Evolutionary conservation across 306 rosid genomes (phyloP).

Genomic region (Pyrus communis): DNA sequence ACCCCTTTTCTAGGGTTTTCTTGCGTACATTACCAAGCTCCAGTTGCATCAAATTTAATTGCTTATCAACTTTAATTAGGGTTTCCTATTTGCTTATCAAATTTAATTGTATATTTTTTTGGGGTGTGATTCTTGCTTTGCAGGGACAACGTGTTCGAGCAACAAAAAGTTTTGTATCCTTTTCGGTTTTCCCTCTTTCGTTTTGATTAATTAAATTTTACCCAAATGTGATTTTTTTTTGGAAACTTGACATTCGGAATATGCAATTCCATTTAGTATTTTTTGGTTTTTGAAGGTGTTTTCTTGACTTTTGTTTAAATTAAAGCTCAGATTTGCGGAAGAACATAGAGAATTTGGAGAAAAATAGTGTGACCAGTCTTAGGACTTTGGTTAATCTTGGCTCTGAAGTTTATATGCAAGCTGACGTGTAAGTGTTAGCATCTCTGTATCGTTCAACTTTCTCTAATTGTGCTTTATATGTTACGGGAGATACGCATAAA

Average conservation of each 20-base stretch:
- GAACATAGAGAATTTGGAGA: slow-evolving; percentile 79
- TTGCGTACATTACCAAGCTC: background rate
- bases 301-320: slow-evolving; percentile 40
- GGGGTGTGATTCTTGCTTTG: slow-evolving; percentile 1
- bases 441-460: background rate
- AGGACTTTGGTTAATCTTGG: slow-evolving; percentile 86
- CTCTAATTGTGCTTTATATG: background rate
- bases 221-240: background rate
- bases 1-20: background rate
- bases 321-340: slow-evolving; percentile 70
- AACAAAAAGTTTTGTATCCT: slow-evolving; percentile 88
- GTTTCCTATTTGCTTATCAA: background rate
- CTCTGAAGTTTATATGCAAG: slow-evolving; percentile 86
- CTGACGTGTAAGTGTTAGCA: slow-evolving; percentile 73
- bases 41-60: background rate
- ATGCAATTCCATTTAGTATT: background rate
- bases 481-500: background rate
- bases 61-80: background rate
- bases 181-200: slow-evolving; percentile 2
- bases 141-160: slow-evolving; percentile 96
- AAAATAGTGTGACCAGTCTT: slow-evolving; percentile 74
- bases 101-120: background rate
- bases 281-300: slow-evolving; percentile 3
- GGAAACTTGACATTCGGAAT: background rate
- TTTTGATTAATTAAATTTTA: background rate